These are phyloP conservation scores for Hypoxylon sp. DNA, from an alignment of 2,329 filamentous ascomycete genomes.

Conservation along the genomic window DNA sequence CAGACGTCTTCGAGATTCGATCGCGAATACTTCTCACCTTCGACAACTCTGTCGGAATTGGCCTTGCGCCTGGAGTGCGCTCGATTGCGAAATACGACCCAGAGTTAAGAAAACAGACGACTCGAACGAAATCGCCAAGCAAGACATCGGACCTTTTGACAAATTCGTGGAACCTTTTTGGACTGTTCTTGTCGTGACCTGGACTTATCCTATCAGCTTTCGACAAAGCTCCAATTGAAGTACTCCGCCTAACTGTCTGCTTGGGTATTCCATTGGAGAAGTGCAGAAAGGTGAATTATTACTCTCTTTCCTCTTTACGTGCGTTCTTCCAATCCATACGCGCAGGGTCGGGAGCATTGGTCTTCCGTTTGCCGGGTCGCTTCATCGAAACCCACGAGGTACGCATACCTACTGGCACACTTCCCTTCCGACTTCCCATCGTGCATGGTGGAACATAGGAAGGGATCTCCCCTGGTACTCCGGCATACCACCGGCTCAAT, in stretches of 20 bases:
- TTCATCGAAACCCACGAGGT: slow-evolving; percentile 42
- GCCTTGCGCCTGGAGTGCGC: slow-evolving; percentile 9
- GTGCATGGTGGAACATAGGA: slow-evolving; percentile 32
- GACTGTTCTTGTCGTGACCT: slow-evolving; percentile 3
- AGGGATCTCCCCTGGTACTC: slow-evolving; percentile 37
- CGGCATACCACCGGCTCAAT: slow-evolving; percentile 26
- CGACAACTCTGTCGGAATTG: background rate
- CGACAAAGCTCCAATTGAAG: slow-evolving; percentile 8
- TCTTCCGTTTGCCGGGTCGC: slow-evolving; percentile 40
- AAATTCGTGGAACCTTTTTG: slow-evolving; percentile 20
- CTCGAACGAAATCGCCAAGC: slow-evolving; percentile 12
- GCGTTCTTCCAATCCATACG: slow-evolving; percentile 4
- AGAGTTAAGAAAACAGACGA: slow-evolving; percentile 6
- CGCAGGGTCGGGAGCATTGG: slow-evolving; percentile 29
- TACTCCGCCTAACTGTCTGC: background rate
- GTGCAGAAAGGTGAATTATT: slow-evolving; percentile 33
- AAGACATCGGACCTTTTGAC: slow-evolving; percentile 1
- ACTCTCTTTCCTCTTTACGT: slow-evolving; percentile 17
- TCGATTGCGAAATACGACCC: slow-evolving; percentile 10
- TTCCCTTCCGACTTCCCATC: slow-evolving; percentile 37
- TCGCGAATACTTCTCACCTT: slow-evolving; percentile 15
- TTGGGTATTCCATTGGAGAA: slow-evolving; percentile 3
- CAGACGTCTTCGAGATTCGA: slow-evolving; percentile 14
- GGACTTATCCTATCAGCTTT: slow-evolving; percentile 16
- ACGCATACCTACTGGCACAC: slow-evolving; percentile 40